Base-by-base conservation (phyloP, 1,284 basidiomycete genomes). In the Leccinum fallax region DNA sequence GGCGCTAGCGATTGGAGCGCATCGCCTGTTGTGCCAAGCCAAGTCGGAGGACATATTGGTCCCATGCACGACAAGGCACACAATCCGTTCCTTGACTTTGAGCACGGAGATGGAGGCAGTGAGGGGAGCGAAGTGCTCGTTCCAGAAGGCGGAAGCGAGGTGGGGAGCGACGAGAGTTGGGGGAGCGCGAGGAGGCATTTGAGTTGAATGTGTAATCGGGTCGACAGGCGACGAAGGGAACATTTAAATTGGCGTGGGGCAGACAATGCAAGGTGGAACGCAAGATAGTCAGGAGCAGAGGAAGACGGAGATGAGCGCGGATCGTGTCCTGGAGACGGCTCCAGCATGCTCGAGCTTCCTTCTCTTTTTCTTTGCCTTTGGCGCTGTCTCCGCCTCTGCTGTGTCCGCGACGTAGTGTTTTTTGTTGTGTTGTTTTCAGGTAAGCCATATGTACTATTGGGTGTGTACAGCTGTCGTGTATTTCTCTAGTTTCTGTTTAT, bases 81-180 rank as follows among this genome's bases (percentile, higher is more conserved):
- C 21, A 68, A 71, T 28, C 71, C 73, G 2, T 73, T 76, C 51
- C 57, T 71, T 24, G 69, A 68, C 53, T 68, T 69, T 53, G 60
- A 61, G 15, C 54, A 49, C 10, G 62, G 19, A 15, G 55, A 58
- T 3, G 60, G 55, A 3, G 61, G 53, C 2, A 74, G 70, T 30
- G 71, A 72, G 56, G 57, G 60, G 34, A 72, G 70, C n/a, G 65
- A 61, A 16, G 67, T 63, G 8, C n/a, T 70, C 2, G 40, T 71
- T 26, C 48, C 56, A 26, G 69, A 68, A 40, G 68, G 51, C 3
- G 62, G 11, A 32, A 73, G 73, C n/a, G 72, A 74, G 46, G 62
- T 48, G 2, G 65, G 71, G 4, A 75, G 71, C 3, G 74, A 72
- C 8, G 70, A 63, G 54, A 74, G 70, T 40, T 72, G 72, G 61